phyloP scores from a whole-genome alignment of 2,329 filamentous ascomycete genomes.

The Calonectria multiphialidica region DNA sequence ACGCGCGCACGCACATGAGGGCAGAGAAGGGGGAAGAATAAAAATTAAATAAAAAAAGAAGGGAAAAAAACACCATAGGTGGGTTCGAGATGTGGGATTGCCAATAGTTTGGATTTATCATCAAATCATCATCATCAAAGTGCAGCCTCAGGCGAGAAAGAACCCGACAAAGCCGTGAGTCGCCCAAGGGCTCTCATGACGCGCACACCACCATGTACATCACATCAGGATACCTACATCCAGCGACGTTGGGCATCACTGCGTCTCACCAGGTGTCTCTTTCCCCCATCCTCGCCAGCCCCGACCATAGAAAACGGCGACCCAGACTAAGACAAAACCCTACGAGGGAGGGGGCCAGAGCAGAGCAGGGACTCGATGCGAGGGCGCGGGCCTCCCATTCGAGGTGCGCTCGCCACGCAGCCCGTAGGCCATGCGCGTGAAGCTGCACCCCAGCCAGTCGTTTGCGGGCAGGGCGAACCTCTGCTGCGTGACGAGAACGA shows the following conservation, averaged over 20 bases:
- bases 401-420: conserved; percentile 16
- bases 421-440: neutral
- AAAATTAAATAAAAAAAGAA: no score
- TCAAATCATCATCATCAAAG: neutral
- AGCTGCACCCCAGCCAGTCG: conserved; percentile 24
- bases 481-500: conserved; percentile 2
- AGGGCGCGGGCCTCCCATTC: neutral
- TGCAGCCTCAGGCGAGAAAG: neutral
- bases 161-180: neutral
- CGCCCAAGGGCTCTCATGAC: neutral
- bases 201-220: neutral
- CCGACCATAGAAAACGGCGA: conserved; percentile 15
- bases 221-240: neutral
- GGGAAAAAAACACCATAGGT: neutral
- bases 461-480: conserved; percentile 15
- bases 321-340: conserved; percentile 9
- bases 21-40: neutral
- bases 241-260: conserved; percentile 41
- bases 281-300: conserved; percentile 19
- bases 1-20: neutral
- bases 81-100: neutral
- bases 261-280: conserved; percentile 30
- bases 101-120: neutral
- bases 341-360: neutral
- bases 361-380: neutral